These are phyloP conservation scores for Calonectria ilicicola DNA, from an alignment of 2,329 filamentous ascomycete species.

Conservation along the genomic window DNA sequence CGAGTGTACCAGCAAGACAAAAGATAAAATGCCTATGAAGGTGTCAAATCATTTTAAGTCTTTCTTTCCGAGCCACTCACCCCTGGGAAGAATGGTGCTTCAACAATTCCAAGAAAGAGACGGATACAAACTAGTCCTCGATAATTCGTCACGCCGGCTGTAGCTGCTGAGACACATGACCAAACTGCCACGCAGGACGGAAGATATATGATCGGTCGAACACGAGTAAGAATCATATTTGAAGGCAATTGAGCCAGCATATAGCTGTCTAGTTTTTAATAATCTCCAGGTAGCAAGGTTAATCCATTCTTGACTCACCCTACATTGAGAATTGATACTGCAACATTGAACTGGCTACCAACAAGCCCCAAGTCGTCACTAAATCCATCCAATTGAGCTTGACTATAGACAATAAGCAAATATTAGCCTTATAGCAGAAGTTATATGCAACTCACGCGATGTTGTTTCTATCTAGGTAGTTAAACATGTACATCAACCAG, in stretches of 20 bases:
- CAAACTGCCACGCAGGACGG: conserved; percentile 34
- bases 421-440: too few species aligned
- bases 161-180: conserved; percentile 37
- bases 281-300: too few species aligned
- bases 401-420: conserved; percentile 16
- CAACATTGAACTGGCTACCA: conserved; percentile 40
- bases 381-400: conserved; percentile 37
- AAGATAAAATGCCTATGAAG: not conserved
- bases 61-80: not conserved
- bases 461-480: conserved; percentile 40
- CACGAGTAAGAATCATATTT: conserved; percentile 32
- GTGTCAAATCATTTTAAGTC: not conserved
- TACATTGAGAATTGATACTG: conserved; percentile 41
- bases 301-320: conserved; percentile 14
- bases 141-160: conserved; percentile 27
- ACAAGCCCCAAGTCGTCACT: conserved; percentile 39
- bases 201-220: conserved; percentile 33
- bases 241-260: conserved; percentile 28
- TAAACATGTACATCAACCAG: conserved; percentile 42
- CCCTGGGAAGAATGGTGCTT: conserved; percentile 39
- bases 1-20: conserved; percentile 42
- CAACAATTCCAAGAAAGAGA: conserved; percentile 38
- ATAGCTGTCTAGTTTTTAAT: not conserved
- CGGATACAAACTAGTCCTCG: conserved; percentile 24
- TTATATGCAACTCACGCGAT: conserved; percentile 28